phyloP scores from a whole-genome alignment of 2,329 filamentous ascomycete genomes.

The Eutypa lata region DNA sequence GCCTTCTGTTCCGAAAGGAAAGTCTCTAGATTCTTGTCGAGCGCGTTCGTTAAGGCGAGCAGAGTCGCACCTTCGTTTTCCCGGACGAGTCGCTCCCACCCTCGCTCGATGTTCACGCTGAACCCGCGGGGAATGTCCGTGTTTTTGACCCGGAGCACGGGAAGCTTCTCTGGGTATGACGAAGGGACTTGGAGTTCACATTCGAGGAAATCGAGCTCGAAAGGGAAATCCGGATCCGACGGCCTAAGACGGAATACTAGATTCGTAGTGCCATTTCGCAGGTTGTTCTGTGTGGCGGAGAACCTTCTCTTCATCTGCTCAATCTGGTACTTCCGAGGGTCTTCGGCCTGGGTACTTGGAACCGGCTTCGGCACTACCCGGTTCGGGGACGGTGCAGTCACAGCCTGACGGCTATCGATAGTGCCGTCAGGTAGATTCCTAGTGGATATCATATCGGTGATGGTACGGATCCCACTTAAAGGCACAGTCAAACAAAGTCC shows the following conservation, averaged over 20 bases:
- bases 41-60: conserved; percentile 61
- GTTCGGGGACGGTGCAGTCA: conserved; percentile 39
- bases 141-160: conserved; percentile 63
- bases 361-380: conserved; percentile 63
- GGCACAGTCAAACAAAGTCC: neutral
- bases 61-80: conserved; percentile 57
- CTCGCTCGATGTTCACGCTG: conserved; percentile 71
- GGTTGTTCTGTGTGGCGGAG: conserved; percentile 42
- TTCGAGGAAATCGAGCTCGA: conserved; percentile 66
- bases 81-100: conserved; percentile 64
- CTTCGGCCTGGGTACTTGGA: conserved; percentile 59
- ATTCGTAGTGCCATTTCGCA: conserved; percentile 48
- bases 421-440: conserved; percentile 22
- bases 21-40: conserved; percentile 70
- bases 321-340: conserved; percentile 73
- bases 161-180: conserved; percentile 56
- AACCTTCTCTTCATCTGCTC: conserved; percentile 70
- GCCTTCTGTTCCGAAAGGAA: conserved; percentile 68
- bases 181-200: conserved; percentile 65
- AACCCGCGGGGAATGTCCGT: conserved; percentile 68
- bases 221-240: conserved; percentile 82
- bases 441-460: conserved; percentile 37
- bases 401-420: conserved; percentile 42
- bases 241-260: conserved; percentile 65
- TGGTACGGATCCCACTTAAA: neutral